phyloP scores from a whole-genome alignment of 2,329 filamentous ascomycete species.

The Colletotrichum tropicale region DNA sequence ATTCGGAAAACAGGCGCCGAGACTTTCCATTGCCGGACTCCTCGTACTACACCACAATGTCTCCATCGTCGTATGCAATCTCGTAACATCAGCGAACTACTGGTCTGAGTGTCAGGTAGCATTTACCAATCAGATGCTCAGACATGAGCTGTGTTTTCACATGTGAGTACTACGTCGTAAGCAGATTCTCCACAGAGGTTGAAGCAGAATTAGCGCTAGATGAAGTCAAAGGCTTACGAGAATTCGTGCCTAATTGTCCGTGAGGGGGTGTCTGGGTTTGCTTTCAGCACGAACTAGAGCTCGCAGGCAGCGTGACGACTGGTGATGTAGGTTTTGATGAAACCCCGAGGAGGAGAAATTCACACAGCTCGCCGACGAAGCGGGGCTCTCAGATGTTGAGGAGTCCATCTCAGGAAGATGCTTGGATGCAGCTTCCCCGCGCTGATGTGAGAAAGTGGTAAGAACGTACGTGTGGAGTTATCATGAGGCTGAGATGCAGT shows the following conservation, averaged over 20 bases:
- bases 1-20: not conserved
- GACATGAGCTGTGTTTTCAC: not conserved
- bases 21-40: not conserved
- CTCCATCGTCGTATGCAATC: not conserved
- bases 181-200: not conserved
- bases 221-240: slow-evolving; percentile 8
- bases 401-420: not conserved
- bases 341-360: slow-evolving; percentile 2
- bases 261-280: slow-evolving; percentile 6
- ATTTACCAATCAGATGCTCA: not conserved
- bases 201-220: slow-evolving; percentile 6
- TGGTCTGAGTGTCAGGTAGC: not conserved
- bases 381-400: slow-evolving; percentile 8
- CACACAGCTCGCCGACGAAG: not conserved
- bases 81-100: not conserved
- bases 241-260: not conserved
- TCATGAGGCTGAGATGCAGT: slow-evolving; percentile 18
- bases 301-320: not conserved
- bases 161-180: not conserved
- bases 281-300: not conserved
- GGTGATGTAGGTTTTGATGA: slow-evolving; percentile 10
- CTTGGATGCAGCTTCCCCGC: not conserved
- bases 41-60: not conserved
- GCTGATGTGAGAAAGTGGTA: not conserved
- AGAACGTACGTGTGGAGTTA: not conserved